phyloP scores from a whole-genome alignment of 768 basidiomycete species.

The Kondoa subrosea region DNA sequence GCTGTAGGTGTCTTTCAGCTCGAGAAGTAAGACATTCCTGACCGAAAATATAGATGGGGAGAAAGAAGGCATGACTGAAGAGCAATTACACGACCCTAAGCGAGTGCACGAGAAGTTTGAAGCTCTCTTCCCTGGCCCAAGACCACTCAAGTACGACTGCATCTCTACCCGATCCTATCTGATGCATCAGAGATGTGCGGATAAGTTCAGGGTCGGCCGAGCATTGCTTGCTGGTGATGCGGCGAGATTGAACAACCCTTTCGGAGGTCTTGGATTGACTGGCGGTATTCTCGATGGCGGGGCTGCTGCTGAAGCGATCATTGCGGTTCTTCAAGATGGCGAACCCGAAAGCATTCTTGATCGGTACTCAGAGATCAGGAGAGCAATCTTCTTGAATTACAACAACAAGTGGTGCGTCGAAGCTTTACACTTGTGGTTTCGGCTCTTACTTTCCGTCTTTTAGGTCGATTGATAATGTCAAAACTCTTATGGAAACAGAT shows the following conservation, averaged over 20 bases:
- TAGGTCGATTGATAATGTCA: conserved; percentile 6
- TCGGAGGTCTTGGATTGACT: conserved; percentile 5
- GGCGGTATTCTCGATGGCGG: conserved; percentile 4
- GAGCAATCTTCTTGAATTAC: conserved; percentile 3
- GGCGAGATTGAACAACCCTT: neutral
- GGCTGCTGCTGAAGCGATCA: neutral
- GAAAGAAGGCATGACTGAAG: conserved; percentile 1
- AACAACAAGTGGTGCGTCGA: conserved; percentile 7
- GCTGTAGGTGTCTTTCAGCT: too few relatives aligned
- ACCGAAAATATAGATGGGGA: too few relatives aligned
- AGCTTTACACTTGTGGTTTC: neutral
- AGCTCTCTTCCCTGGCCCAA: conserved; percentile 5
- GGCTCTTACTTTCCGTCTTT: neutral
- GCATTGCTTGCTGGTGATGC: conserved; percentile 2
- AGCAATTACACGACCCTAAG: neutral
- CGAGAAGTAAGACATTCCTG: too few relatives aligned
- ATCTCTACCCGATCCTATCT: neutral
- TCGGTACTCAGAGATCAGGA: conserved; percentile 1
- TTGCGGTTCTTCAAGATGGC: neutral
- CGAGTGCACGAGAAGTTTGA: neutral
- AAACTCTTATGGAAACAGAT: neutral
- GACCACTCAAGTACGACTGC: neutral
- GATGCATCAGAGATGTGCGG: conserved; percentile 3
- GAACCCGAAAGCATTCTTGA: neutral
- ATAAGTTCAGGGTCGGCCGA: neutral